Percentiles rank a stretch among this genome's conserved stretches.
Conservation (phyloP, 441 rosid species). For the Gossypium schwendimanii region DNA sequence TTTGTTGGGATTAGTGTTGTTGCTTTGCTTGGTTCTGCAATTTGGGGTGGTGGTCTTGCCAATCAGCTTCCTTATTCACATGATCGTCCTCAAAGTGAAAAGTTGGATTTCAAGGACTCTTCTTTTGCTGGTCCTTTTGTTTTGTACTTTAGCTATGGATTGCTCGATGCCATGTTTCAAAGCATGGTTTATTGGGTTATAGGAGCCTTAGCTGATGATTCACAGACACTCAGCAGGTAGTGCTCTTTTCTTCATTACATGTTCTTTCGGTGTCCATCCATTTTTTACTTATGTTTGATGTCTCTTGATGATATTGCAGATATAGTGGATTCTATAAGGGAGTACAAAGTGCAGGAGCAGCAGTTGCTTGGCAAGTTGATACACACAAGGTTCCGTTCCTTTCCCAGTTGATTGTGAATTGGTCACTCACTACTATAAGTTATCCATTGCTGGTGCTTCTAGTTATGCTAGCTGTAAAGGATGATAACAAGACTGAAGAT, state of each 20-base stretch:
- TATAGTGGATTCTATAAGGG: constrained; percentile 37
- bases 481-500: constrained; percentile 21
- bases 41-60: constrained; percentile 37
- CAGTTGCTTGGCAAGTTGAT: constrained; percentile 40
- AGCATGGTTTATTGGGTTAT: constrained; percentile 38
- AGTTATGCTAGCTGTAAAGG: constrained; percentile 30
- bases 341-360: constrained; percentile 38
- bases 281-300: background rate
- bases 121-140: constrained; percentile 32
- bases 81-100: background rate
- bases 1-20: constrained; percentile 27
- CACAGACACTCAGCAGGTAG: constrained; percentile 34
- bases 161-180: constrained; percentile 40
- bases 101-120: constrained; percentile 30
- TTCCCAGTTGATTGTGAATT: constrained; percentile 24
- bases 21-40: constrained; percentile 22
- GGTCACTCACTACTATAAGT: constrained; percentile 30
- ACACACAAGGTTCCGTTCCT: constrained; percentile 23
- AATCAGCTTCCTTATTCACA: constrained; percentile 26
- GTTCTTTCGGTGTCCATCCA: too few species aligned
- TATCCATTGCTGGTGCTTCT: constrained; percentile 33
- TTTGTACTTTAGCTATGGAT: constrained; percentile 31
- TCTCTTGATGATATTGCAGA: constrained; percentile 4
- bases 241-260: background rate
- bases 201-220: constrained; percentile 34